Conservation (phyloP, 2,329 filamentous ascomycete species). For the Stylonectria norvegica region DNA sequence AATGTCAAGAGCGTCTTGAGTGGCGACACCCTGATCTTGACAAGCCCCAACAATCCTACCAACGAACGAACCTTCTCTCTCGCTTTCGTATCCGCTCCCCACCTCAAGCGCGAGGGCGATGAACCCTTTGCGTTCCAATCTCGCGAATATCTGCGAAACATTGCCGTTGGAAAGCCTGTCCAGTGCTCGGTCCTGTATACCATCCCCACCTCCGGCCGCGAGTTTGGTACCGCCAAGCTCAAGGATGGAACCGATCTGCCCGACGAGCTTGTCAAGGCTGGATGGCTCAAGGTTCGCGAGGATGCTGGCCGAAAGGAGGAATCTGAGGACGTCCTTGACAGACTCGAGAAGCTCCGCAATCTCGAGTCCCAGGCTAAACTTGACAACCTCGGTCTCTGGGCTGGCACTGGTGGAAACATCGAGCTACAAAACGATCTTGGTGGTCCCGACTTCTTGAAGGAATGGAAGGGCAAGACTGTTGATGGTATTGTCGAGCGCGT, state of each 20-base stretch:
- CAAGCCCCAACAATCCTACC: conserved; percentile 74
- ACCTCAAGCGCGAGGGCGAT: conserved; percentile 82
- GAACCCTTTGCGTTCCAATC: conserved; percentile 93
- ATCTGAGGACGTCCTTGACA: conserved; percentile 66
- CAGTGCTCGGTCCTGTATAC: conserved; percentile 85
- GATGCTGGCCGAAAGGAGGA: conserved; percentile 92
- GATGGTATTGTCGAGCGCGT: conserved; percentile 89
- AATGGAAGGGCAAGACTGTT: conserved; percentile 81
- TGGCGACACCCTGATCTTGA: conserved; percentile 85
- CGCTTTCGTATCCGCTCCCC: conserved; percentile 87
- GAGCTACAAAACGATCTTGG: conserved; percentile 78
- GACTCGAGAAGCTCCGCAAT: conserved; percentile 73
- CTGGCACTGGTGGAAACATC: conserved; percentile 61
- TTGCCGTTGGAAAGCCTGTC: conserved; percentile 81
- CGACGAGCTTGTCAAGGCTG: conserved; percentile 78
- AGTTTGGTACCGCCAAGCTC: conserved; percentile 80
- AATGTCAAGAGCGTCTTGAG: conserved; percentile 92
- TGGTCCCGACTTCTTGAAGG: conserved; percentile 73
- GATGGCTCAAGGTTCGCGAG: conserved; percentile 90
- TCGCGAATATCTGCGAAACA: conserved; percentile 82
- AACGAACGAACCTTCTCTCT: conserved; percentile 85
- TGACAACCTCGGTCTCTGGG: conserved; percentile 80
- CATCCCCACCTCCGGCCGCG: conserved; percentile 77
- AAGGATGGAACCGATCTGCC: conserved; percentile 75
- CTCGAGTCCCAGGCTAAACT: conserved; percentile 75